phyloP scores from a whole-genome alignment of 768 basidiomycete species.

The Kwoniella sp. region DNA sequence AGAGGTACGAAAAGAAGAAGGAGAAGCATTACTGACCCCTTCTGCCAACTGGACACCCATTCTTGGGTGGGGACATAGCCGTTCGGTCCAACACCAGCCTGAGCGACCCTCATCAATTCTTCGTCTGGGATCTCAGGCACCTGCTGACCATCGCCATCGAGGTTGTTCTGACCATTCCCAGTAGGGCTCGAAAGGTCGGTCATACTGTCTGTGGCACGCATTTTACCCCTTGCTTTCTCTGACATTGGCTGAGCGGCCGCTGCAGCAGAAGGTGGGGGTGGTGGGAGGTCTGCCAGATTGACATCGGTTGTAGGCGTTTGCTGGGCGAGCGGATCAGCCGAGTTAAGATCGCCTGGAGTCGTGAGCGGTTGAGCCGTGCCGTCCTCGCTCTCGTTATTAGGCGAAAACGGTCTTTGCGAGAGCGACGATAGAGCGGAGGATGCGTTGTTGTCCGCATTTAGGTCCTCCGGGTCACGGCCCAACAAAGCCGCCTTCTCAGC shows the following conservation, averaged over 20 bases:
- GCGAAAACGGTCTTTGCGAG: not conserved
- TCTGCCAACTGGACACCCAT: conserved; percentile 96
- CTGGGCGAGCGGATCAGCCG: conserved; percentile 24
- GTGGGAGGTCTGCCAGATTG: conserved; percentile 6
- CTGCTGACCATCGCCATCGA: conserved; percentile 57
- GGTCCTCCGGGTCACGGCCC: conserved; percentile 30
- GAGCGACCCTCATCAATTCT: conserved; percentile 68
- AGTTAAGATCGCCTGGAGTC: conserved; percentile 31
- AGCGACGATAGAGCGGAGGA: conserved; percentile 5
- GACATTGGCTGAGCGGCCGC: conserved; percentile 58
- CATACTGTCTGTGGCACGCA: conserved; percentile 64
- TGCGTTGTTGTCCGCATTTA: conserved; percentile 19
- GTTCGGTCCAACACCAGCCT: conserved; percentile 75
- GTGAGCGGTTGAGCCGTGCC: conserved; percentile 29
- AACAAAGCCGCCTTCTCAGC: conserved; percentile 52
- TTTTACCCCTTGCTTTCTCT: conserved; percentile 92
- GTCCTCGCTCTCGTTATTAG: not conserved
- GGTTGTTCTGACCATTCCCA: conserved; percentile 4
- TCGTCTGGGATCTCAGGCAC: conserved; percentile 58
- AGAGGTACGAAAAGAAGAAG: too few species aligned
- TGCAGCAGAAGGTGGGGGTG: conserved; percentile 31
- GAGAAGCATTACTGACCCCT: conserved; percentile 66
- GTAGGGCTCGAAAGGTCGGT: conserved; percentile 16
- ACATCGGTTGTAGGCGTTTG: not conserved
- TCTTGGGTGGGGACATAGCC: conserved; percentile 95